Evolutionary conservation across 2,329 filamentous ascomycete genomes (phyloP).

Genomic region (Hypoxylon sp.): DNA sequence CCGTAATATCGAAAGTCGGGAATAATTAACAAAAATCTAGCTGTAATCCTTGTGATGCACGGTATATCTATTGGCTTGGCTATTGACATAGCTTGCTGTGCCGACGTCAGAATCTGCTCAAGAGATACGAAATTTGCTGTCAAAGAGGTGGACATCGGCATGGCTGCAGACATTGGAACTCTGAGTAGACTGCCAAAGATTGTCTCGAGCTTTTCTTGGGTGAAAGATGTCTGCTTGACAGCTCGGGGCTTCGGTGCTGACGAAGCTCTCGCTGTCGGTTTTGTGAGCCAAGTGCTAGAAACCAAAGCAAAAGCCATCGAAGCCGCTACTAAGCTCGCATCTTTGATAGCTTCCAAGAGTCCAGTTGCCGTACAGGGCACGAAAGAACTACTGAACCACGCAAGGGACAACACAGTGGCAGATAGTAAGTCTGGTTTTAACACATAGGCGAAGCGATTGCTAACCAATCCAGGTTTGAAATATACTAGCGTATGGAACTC

Average conservation of each 20-base stretch:
- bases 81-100: constrained; percentile 79
- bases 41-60: constrained; percentile 86
- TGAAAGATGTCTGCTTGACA: constrained; percentile 82
- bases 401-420: constrained; percentile 80
- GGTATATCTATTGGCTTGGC: constrained; percentile 83
- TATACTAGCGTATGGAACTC: constrained; percentile 93
- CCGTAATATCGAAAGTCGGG: constrained; percentile 10
- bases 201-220: constrained; percentile 79
- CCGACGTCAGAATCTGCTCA: constrained; percentile 78
- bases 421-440: constrained; percentile 71
- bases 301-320: constrained; percentile 55
- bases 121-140: constrained; percentile 75
- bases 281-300: constrained; percentile 76
- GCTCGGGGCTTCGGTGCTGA: constrained; percentile 78
- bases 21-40: constrained; percentile 57
- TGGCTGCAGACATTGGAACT: constrained; percentile 85
- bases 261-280: constrained; percentile 79
- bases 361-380: constrained; percentile 70
- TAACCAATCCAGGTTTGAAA: constrained; percentile 70
- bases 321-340: constrained; percentile 51
- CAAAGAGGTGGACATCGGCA: constrained; percentile 86
- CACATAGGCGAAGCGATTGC: constrained; percentile 26
- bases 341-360: constrained; percentile 81
- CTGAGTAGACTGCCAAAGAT: constrained; percentile 80
- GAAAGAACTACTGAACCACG: constrained; percentile 58